Evolutionary conservation across 495 filamentous ascomycete genomes (phyloP), one percentile per base, ranked within the genome.

Genomic region (Aspergillus coremiiformis): DNA sequence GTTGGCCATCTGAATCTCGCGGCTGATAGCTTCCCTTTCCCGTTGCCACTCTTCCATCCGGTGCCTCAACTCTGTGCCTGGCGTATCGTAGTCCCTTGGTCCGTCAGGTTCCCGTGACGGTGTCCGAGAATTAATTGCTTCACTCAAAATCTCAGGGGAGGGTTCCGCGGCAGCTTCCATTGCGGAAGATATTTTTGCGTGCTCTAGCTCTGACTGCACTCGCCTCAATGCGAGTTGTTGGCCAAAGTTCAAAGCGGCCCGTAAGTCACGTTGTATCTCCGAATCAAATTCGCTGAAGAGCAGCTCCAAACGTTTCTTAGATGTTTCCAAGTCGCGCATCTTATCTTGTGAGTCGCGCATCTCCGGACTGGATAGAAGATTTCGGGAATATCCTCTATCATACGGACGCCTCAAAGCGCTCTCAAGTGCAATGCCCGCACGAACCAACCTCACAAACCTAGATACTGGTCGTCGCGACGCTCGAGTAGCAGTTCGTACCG

Each of bases 1-100:
- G 45, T 73, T 72, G 15, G 77, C 70, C 55, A 72, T 65, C 37
- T 74, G 58, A 45, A 80, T 78, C 32, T 78, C 65, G 8, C 63
- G 70, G 56, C 73, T 79, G 27, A 81, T 69, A 9, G 65, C 67
- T 49, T 81, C 72, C 32, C 78, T 66, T 39, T 78, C 74, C 7
- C 57, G 62, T 46, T 80, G 77, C 73, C 74, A 81, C 45, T 72
- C 61, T n/a, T 53, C 61, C 57, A 78, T 69, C 52, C 61, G 63
- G 45, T 57, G 61, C 50, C 57, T 58, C 62, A 61, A 62, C 32
- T 50, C 51, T 1, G 58, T 51, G 41, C 53, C 50, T 22, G 57
- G 55, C 15, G 55, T 47, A 3, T 51, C 51, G 20, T 57, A 27
- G 15, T 49, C 24, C 3, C n/a, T 11, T 27, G 45, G 33, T 17